Conservation (phyloP, 192 early-diverging fungal species). For the Coemansia umbellata region DNA sequence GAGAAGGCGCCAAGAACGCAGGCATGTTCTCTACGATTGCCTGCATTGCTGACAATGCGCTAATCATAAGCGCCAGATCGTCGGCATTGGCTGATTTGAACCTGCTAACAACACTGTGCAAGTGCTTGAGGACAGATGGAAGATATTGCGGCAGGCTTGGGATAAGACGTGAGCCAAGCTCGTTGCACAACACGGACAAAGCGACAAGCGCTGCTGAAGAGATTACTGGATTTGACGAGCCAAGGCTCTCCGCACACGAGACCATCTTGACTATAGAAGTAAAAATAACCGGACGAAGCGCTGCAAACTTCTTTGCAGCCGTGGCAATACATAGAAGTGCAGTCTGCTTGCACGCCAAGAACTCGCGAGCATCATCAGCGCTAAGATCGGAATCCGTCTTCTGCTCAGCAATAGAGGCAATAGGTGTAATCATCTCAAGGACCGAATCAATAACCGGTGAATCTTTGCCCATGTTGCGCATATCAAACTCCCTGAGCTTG, state of each 20-base stretch:
- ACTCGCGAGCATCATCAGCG: constrained; percentile 17
- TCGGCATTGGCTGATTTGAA: constrained; percentile 18
- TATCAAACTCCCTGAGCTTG: constrained; percentile 53
- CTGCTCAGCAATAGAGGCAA: constrained; percentile 10
- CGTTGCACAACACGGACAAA: constrained; percentile 51
- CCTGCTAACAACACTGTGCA: constrained; percentile 26
- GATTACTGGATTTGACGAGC: constrained; percentile 21
- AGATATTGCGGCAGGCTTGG: constrained; percentile 82
- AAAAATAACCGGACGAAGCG: constrained; percentile 60
- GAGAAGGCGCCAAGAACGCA: constrained; percentile 45
- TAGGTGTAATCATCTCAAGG: constrained; percentile 31
- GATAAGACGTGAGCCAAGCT: constrained; percentile 73
- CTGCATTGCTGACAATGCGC: constrained; percentile 40
- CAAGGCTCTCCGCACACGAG: constrained; percentile 49
- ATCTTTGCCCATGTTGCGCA: not conserved
- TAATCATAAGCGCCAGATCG: constrained; percentile 44
- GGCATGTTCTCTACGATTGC: constrained; percentile 47
- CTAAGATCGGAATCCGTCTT: not conserved
- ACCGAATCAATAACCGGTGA: constrained; percentile 25
- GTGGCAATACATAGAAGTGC: constrained; percentile 76
- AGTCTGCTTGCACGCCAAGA: constrained; percentile 64
- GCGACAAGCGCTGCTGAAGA: constrained; percentile 48
- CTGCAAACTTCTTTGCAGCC: constrained; percentile 64
- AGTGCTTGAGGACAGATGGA: constrained; percentile 64
- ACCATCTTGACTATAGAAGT: constrained; percentile 53